These are phyloP conservation scores for Tubosaeta sp. DNA, from an alignment of 768 basidiomycete species.

Conservation along the genomic window DNA sequence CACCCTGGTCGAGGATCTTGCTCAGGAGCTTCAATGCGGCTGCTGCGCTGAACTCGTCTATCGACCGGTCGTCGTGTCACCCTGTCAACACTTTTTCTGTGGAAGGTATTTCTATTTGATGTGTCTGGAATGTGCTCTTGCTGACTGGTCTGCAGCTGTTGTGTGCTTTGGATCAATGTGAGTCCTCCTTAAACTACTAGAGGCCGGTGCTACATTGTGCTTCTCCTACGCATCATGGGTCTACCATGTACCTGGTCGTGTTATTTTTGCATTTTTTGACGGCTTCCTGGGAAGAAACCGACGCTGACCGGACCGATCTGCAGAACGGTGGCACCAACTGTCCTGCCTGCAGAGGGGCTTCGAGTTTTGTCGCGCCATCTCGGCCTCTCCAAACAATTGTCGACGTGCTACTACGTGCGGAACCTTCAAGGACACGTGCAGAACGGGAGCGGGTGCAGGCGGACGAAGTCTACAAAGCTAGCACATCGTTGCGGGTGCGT, in stretches of 20 bases:
- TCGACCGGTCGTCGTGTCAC: slow-evolving; percentile 73
- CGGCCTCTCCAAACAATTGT: slow-evolving; percentile 69
- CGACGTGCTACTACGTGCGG: slow-evolving; percentile 65
- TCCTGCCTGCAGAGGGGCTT: slow-evolving; percentile 72
- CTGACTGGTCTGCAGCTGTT: slow-evolving; percentile 59
- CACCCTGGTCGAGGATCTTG: slow-evolving; percentile 55
- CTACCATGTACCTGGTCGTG: neutral
- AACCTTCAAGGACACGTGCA: slow-evolving; percentile 63
- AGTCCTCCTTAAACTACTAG: slow-evolving; percentile 33
- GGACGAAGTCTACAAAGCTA: slow-evolving; percentile 70
- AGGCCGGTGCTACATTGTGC: slow-evolving; percentile 3
- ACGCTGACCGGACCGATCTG: slow-evolving; percentile 12
- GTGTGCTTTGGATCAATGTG: slow-evolving; percentile 78
- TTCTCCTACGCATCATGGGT: neutral
- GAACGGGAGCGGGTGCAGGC: slow-evolving; percentile 75
- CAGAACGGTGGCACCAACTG: slow-evolving; percentile 85
- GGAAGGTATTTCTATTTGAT: slow-evolving; percentile 55
- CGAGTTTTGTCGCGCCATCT: slow-evolving; percentile 66
- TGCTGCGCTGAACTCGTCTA: slow-evolving; percentile 83
- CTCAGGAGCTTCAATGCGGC: slow-evolving; percentile 77
- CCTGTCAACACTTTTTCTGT: slow-evolving; percentile 90
- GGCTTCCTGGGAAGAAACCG: neutral
- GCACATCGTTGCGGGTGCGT: slow-evolving; percentile 60
- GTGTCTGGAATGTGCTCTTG: slow-evolving; percentile 26
- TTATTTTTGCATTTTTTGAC: neutral